Evolutionary conservation across 139 green algal genomes (phyloP).

Genomic region (Chlamydomonas asymmetrica): DNA sequence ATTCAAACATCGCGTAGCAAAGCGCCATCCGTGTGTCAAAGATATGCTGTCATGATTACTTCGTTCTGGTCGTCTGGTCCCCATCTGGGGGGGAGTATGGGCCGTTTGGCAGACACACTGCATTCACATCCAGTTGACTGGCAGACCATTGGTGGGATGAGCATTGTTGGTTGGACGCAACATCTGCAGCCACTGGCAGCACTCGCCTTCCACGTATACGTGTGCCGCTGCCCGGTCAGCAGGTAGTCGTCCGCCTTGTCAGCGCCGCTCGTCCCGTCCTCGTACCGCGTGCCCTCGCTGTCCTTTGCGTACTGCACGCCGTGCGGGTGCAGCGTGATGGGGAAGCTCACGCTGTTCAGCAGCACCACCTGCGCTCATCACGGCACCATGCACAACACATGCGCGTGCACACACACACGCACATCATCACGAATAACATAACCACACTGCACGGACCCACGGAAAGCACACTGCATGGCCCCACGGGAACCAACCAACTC

Average conservation of each 20-base stretch:
- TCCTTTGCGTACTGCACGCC: conserved; percentile 74
- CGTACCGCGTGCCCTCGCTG: conserved; percentile 67
- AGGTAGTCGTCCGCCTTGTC: conserved; percentile 45
- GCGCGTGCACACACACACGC: neutral
- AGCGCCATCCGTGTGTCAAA: no score
- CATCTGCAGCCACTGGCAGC: no score
- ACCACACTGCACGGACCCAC: neutral
- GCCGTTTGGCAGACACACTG: no score
- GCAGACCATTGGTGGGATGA: no score
- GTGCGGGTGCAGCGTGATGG: conserved; percentile 65
- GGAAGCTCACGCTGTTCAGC: conserved; percentile 7
- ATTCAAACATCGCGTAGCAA: no score
- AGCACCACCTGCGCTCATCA: conserved; percentile 14
- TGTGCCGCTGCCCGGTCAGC: conserved; percentile 18
- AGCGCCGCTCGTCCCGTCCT: conserved; percentile 44
- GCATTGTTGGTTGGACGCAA: no score
- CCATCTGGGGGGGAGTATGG: no score
- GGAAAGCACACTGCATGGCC: neutral
- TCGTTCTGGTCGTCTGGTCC: no score
- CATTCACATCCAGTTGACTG: no score
- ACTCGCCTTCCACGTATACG: conserved; percentile 55
- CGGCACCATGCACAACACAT: neutral
- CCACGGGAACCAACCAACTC: neutral
- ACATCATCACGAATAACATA: neutral
- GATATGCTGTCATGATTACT: no score